Conservation (phyloP, 495 filamentous ascomycete genomes). For the Neurospora sp. region DNA sequence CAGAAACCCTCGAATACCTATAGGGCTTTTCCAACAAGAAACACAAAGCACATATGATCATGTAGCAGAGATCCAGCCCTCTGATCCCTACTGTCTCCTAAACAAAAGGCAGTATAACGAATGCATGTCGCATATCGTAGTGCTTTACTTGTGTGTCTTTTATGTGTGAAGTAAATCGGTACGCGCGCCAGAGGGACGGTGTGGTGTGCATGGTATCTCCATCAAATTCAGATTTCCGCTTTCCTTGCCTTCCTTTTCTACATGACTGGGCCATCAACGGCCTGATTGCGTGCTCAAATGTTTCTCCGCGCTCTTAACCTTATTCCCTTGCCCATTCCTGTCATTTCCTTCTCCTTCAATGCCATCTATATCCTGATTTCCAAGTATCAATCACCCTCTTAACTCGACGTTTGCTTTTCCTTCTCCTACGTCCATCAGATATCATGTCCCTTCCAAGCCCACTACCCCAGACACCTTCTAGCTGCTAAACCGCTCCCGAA, state of each 20-base stretch:
- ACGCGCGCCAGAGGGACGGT: neutral
- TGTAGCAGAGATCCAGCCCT: neutral
- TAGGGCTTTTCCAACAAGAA: neutral
- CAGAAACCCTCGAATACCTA: neutral
- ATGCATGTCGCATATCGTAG: neutral
- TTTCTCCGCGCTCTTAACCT: neutral
- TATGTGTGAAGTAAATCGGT: neutral
- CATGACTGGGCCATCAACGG: neutral
- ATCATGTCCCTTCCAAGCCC: neutral
- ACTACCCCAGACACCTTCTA: neutral
- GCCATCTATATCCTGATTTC: neutral
- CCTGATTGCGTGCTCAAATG: neutral
- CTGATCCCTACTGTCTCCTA: neutral
- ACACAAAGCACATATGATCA: neutral
- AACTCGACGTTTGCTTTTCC: neutral
- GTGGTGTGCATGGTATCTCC: neutral
- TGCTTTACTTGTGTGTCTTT: neutral
- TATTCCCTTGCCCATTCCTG: neutral
- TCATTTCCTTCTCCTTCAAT: neutral
- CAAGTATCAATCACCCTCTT: neutral
- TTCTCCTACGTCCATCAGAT: neutral
- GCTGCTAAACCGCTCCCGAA: conserved; percentile 61
- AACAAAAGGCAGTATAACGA: neutral
- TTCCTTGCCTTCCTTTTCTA: neutral
- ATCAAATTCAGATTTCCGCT: neutral